A percentile compares a stretch with the other conserved stretches of the same genome.
Conservation (phyloP, 768 basidiomycete genomes). For the Mycena galericulata region DNA sequence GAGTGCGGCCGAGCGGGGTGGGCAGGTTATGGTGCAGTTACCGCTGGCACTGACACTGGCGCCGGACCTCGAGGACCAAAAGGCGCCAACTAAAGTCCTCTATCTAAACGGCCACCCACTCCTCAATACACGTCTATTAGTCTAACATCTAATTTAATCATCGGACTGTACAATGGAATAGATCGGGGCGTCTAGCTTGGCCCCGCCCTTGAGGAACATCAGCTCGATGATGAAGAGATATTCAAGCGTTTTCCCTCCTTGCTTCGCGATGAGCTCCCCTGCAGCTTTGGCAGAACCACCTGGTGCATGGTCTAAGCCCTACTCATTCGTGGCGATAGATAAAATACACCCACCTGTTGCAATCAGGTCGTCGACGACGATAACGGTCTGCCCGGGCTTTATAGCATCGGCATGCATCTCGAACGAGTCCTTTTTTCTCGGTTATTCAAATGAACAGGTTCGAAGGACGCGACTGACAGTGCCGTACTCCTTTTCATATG, state of each 20-base stretch:
- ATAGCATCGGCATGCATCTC: constrained; percentile 95
- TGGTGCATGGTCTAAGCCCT: constrained; percentile 41
- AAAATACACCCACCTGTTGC: constrained; percentile 78
- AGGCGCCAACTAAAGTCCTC: constrained; percentile 56
- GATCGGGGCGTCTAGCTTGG: constrained; percentile 86
- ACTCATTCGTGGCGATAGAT: constrained; percentile 1
- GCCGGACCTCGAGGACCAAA: constrained; percentile 40
- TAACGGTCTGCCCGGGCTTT: constrained; percentile 81
- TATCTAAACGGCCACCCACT: constrained; percentile 84
- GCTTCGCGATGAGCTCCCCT: constrained; percentile 85
- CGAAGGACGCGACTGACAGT: constrained; percentile 57
- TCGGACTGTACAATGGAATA: constrained; percentile 90
- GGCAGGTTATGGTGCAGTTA: constrained; percentile 65
- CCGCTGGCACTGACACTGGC: constrained; percentile 38
- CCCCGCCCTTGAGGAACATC: constrained; percentile 76
- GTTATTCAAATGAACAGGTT: background rate
- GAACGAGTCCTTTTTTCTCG: constrained; percentile 80
- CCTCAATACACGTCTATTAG: constrained; percentile 78
- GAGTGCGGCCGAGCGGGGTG: constrained; percentile 58
- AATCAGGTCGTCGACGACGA: constrained; percentile 95
- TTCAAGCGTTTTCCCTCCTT: constrained; percentile 88
- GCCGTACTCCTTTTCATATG: constrained; percentile 95
- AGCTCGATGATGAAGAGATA: constrained; percentile 96
- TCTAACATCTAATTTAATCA: constrained; percentile 63
- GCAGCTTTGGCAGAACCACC: constrained; percentile 96